Evolutionary conservation across 2,329 filamentous ascomycete genomes (phyloP), one percentile per base, ranked within the genome.

Genomic region (Sporothrix mexicana): DNA sequence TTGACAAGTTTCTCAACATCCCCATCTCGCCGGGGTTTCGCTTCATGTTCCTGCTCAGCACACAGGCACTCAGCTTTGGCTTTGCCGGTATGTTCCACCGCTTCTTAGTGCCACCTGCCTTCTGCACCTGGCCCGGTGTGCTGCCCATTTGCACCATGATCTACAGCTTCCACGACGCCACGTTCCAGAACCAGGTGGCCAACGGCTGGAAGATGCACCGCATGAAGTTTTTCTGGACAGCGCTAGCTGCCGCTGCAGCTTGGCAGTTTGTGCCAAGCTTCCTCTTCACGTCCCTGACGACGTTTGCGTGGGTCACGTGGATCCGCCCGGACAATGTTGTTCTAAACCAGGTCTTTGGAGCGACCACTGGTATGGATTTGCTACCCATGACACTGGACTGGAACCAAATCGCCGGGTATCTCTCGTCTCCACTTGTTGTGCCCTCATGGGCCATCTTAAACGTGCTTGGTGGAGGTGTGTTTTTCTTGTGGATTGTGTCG

Each of bases 121-220:
- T 53, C 17, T 53, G 51, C 17, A 53, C 51, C 17, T 53, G 51
- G 51, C 51, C 51, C 17, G 51, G 51, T 7, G 51, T 53, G 2
- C 51, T 53, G 17, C 51, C 51, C 17, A 53, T 53, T n/a, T 53
- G 51, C 17, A 53, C 51, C 51, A 53, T 53, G 51, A 53, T 53
- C 2, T 53, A 53, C 51, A 53, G 51, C 51, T 53, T 53, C 51
- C 51, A 53, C 51, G 51, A 53, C 17, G 6, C 51, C 5, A 20
- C 51, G 17, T 53, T 53, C 51, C 51, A 53, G 51, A 53, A 53
- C 51, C 51, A 53, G 51, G 51, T 53, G 51, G 51, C 51, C 51
- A 53, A 53, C 51, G 51, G 51, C 17, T 53, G 51, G 51, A 53
- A 53, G 17, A 53, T 53, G 6, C 17, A 53, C 51, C 51, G 51